phyloP scores from a whole-genome alignment of 164 flowering plant species.

The Magnolia kwangsiensis region DNA sequence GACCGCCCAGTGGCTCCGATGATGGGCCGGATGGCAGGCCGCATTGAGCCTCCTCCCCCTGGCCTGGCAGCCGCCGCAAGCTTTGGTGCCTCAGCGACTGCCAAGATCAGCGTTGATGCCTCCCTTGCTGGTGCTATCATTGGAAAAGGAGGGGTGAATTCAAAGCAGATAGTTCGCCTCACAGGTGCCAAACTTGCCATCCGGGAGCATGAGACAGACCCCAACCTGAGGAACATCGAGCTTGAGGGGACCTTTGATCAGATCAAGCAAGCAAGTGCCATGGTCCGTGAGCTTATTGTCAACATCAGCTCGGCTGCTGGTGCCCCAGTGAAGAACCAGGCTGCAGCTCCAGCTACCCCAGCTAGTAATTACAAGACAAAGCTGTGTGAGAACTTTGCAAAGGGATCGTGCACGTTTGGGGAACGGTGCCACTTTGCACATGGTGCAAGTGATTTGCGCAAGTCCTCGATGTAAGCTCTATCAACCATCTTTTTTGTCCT shows the following conservation, averaged over 20 bases:
- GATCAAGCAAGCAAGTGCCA: conserved; percentile 74
- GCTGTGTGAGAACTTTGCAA: conserved; percentile 63
- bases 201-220: conserved; percentile 77
- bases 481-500: neutral
- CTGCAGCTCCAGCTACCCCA: conserved; percentile 11
- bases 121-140: conserved; percentile 91
- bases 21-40: conserved; percentile 29
- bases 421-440: conserved; percentile 89
- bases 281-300: conserved; percentile 75
- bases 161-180: conserved; percentile 82
- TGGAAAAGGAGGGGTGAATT: conserved; percentile 90
- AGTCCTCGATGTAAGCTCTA: conserved; percentile 19
- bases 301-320: conserved; percentile 32
- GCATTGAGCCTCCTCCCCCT: conserved; percentile 40
- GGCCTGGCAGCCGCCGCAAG: conserved; percentile 47
- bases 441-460: conserved; percentile 66
- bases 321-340: conserved; percentile 13
- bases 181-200: conserved; percentile 86
- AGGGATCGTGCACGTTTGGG: conserved; percentile 78
- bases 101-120: conserved; percentile 90
- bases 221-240: conserved; percentile 79
- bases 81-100: conserved; percentile 82
- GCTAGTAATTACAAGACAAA: conserved; percentile 67
- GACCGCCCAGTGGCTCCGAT: conserved; percentile 44
- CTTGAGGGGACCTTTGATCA: conserved; percentile 92